Percentiles rank a stretch among this genome's conserved stretches.
Conservation (phyloP, 129 eudicot genomes). For the Tagetes patula region DNA sequence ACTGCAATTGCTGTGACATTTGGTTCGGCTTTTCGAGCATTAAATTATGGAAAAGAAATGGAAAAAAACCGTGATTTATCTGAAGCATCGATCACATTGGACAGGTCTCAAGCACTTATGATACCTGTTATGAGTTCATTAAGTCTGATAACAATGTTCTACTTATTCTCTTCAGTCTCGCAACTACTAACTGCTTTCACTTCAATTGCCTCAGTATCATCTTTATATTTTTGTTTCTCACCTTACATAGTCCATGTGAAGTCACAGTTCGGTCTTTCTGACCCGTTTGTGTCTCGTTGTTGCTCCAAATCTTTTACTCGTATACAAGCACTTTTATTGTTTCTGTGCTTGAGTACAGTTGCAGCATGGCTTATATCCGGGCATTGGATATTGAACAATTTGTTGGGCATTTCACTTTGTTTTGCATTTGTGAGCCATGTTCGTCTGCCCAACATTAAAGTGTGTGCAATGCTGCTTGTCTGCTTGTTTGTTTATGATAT, state of each 20-base stretch:
- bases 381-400: conserved; percentile 83
- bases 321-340: conserved; percentile 57
- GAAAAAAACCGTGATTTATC: conserved; percentile 81
- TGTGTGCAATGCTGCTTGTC: conserved; percentile 84
- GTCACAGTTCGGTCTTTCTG: conserved; percentile 63
- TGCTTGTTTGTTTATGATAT: conserved; percentile 88
- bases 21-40: conserved; percentile 83
- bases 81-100: conserved; percentile 87
- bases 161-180: conserved; percentile 91
- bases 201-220: conserved; percentile 69
- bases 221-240: conserved; percentile 73
- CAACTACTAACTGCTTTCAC: conserved; percentile 92
- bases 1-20: conserved; percentile 83
- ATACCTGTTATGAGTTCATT: conserved; percentile 94
- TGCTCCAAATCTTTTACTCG: conserved; percentile 81
- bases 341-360: conserved; percentile 53
- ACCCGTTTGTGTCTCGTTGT: conserved; percentile 73
- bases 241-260: conserved; percentile 61
- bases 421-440: conserved; percentile 98
- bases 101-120: conserved; percentile 93
- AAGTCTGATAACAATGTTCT: conserved; percentile 89
- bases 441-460: conserved; percentile 92
- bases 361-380: conserved; percentile 88
- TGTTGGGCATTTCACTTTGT: conserved; percentile 94
- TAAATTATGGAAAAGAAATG: conserved; percentile 89